A percentile compares a stretch with the other conserved stretches of the same genome.
These are phyloP conservation scores for Candida sojae DNA, from an alignment of 1,139 yeast genomes.

Conservation along the genomic window DNA sequence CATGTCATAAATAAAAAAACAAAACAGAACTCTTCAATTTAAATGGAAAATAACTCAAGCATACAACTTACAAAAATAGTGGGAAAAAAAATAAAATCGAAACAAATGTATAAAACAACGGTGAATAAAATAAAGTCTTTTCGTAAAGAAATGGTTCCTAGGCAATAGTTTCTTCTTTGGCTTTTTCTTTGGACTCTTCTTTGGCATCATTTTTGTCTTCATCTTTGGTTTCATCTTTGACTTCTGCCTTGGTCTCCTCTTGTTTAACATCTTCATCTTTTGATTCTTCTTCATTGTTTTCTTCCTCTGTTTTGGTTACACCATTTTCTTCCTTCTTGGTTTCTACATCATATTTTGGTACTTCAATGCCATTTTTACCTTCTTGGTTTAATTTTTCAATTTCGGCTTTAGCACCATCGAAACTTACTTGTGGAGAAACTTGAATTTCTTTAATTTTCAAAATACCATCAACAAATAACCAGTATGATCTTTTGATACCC, in stretches of 20 bases:
- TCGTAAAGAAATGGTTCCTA: no score
- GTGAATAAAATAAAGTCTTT: no score
- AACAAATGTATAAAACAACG: not conserved
- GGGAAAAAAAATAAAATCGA: not conserved
- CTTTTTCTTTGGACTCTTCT: constrained; percentile 7
- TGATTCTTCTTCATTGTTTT: constrained; percentile 14
- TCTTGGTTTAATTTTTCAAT: constrained; percentile 36
- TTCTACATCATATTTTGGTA: constrained; percentile 10
- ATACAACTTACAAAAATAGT: not conserved
- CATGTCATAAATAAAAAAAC: not conserved
- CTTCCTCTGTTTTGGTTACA: constrained; percentile 6
- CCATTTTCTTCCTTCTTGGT: constrained; percentile 4
- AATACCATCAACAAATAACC: constrained; percentile 82
- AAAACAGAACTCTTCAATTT: not conserved
- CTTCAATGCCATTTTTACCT: constrained; percentile 11
- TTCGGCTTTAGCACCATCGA: constrained; percentile 60
- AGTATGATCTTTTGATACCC: constrained; percentile 85
- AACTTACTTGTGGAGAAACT: constrained; percentile 79
- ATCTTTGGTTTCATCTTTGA: constrained; percentile 1
- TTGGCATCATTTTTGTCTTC: not conserved
- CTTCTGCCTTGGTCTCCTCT: constrained; percentile 2
- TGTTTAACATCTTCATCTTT: not conserved
- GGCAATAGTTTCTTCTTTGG: constrained; percentile 2
- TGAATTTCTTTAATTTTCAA: constrained; percentile 63
- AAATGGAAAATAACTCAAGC: not conserved